Percentiles rank a stretch among this genome's conserved stretches.
These are phyloP conservation scores for Clavispora carvajalis DNA, from an alignment of 805 yeast genomes.

Conservation along the genomic window DNA sequence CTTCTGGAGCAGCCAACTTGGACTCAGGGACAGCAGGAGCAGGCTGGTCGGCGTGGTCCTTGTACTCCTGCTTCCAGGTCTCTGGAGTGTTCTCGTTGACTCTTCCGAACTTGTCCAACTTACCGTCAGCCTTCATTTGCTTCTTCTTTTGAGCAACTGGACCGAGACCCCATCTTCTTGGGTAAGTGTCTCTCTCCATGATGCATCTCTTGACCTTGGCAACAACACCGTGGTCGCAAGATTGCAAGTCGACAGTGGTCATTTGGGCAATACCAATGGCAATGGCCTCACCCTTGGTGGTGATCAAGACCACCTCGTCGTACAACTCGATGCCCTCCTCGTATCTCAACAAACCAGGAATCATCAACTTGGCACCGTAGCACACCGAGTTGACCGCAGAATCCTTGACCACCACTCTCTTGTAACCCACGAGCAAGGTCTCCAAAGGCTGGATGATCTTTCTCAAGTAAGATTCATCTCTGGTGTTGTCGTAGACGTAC, in stretches of 20 bases:
- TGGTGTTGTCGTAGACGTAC: constrained; percentile 93
- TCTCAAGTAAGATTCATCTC: constrained; percentile 94
- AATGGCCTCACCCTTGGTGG: constrained; percentile 99
- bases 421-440: constrained; percentile 87
- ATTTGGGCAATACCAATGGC: constrained; percentile 98
- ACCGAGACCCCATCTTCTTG: constrained; percentile 99
- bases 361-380: constrained; percentile 98
- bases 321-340: constrained; percentile 96
- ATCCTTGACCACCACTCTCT: constrained; percentile 89
- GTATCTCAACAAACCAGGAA: constrained; percentile 95
- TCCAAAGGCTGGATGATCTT: constrained; percentile 93
- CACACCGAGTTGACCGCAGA: constrained; percentile 97
- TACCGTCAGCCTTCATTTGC: constrained; percentile 95
- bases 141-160: constrained; percentile 98
- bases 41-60: constrained; percentile 55
- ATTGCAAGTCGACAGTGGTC: constrained; percentile 94
- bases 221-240: constrained; percentile 98
- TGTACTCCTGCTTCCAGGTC: constrained; percentile 83
- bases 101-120: constrained; percentile 94
- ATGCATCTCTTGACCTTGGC: constrained; percentile 98
- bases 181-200: constrained; percentile 98
- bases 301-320: constrained; percentile 96
- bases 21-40: constrained; percentile 57
- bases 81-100: constrained; percentile 90
- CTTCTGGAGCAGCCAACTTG: constrained; percentile 44